Evolutionary conservation across 2,329 filamentous ascomycete genomes (phyloP).

Genomic region (Penicillium sp.): DNA sequence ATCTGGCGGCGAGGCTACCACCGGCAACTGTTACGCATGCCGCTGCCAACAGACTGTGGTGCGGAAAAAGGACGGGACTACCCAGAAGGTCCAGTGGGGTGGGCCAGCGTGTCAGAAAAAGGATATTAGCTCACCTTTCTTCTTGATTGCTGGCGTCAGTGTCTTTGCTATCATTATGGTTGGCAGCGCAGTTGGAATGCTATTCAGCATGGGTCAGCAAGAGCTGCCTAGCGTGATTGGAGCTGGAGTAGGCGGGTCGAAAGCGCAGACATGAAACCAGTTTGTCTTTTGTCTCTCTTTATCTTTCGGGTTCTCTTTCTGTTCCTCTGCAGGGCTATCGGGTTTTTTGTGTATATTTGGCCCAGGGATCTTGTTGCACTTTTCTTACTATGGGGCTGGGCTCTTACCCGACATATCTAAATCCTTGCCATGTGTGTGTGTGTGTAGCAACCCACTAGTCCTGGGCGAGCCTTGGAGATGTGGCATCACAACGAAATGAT

Average conservation of each 20-base stretch:
- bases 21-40: conserved; percentile 72
- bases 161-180: conserved; percentile 68
- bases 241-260: conserved; percentile 81
- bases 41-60: conserved; percentile 64
- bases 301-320: background rate
- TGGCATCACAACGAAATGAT: background rate
- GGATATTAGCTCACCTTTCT: conserved; percentile 86
- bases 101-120: conserved; percentile 86
- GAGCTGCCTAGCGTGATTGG: conserved; percentile 91
- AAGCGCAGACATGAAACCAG: conserved; percentile 14
- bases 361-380: background rate
- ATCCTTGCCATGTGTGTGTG: background rate
- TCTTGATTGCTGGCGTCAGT: conserved; percentile 75
- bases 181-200: conserved; percentile 69
- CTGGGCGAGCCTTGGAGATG: background rate
- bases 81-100: conserved; percentile 73
- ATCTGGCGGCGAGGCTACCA: conserved; percentile 33
- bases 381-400: background rate
- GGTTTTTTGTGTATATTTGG: background rate
- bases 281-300: background rate
- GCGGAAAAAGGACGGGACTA: conserved; percentile 45
- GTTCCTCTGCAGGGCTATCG: background rate
- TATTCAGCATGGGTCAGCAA: conserved; percentile 82
- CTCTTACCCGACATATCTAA: background rate
- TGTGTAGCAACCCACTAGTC: background rate